These are phyloP conservation scores for Carnegiea gigantea DNA, from an alignment of 179 eudicot species.

Conservation along the genomic window DNA sequence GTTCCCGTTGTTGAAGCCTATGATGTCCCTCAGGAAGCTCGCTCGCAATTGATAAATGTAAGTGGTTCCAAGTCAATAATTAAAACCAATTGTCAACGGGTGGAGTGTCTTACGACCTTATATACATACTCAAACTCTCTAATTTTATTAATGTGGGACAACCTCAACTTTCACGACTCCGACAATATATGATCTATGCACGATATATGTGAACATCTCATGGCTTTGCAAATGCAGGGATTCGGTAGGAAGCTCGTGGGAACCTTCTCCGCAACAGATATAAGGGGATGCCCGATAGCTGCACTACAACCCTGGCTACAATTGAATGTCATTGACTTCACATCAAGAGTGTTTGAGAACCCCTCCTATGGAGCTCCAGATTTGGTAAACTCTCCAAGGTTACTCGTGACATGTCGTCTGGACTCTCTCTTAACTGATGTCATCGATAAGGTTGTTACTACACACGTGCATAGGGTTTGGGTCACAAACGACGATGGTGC, in stretches of 20 bases:
- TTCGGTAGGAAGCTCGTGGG: constrained; percentile 65
- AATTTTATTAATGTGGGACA: no score
- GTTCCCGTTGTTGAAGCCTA: constrained; percentile 65
- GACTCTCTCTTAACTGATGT: constrained; percentile 56
- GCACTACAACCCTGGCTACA: constrained; percentile 53
- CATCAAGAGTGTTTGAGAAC: constrained; percentile 35
- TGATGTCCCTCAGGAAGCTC: constrained; percentile 43
- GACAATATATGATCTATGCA: no score
- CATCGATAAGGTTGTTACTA: constrained; percentile 48
- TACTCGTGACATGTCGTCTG: constrained; percentile 49
- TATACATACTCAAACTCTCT: no score
- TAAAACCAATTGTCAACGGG: no score
- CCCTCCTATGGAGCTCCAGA: constrained; percentile 42
- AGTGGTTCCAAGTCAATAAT: constrained; percentile 1
- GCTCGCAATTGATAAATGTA: constrained; percentile 63
- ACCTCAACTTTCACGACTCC: no score
- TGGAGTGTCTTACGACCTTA: no score
- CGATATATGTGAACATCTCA: no score
- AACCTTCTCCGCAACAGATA: constrained; percentile 78
- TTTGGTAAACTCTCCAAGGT: constrained; percentile 46
- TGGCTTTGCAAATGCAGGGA: constrained; percentile 46
- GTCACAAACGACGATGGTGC: constrained; percentile 46
- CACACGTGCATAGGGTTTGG: constrained; percentile 91
- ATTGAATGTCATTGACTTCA: constrained; percentile 53
- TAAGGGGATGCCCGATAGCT: constrained; percentile 68